Evolutionary conservation across 345 rosid genomes (phyloP).

Genomic region (Arabis hirsuta): DNA sequence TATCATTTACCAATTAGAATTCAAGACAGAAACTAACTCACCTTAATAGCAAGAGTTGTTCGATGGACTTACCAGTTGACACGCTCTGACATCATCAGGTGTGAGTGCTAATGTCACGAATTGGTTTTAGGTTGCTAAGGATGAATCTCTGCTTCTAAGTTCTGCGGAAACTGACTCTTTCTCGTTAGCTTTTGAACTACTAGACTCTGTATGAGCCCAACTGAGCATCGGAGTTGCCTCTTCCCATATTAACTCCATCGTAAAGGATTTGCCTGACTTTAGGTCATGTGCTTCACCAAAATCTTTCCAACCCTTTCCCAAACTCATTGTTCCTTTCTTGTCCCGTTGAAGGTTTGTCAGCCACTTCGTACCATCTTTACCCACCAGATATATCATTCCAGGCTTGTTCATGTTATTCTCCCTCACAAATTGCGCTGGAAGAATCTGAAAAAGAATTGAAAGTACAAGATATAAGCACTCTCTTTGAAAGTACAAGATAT

Average conservation of each 20-base stretch:
- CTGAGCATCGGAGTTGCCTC: slow-evolving; percentile 12
- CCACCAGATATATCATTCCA: slow-evolving; percentile 1
- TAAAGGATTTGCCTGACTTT: slow-evolving; percentile 14
- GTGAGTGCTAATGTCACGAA: slow-evolving; percentile 15
- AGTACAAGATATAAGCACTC: background rate
- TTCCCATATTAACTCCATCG: slow-evolving; percentile 19
- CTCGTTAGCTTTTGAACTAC: background rate
- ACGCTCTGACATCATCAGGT: slow-evolving; percentile 15
- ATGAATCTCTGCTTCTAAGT: slow-evolving; percentile 4
- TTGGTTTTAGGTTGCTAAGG: background rate
- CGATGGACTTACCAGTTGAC: slow-evolving; percentile 16
- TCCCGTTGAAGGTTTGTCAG: background rate
- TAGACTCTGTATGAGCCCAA: background rate
- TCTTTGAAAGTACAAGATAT: background rate
- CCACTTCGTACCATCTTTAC: slow-evolving; percentile 6
- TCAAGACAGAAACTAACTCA: background rate
- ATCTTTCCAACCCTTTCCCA: slow-evolving; percentile 23
- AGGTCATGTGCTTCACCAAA: slow-evolving; percentile 26
- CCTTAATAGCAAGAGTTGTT: background rate
- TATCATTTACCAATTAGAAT: background rate
- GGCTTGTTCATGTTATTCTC: slow-evolving; percentile 8
- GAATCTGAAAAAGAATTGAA: background rate
- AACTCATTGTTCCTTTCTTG: background rate
- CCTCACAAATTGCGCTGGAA: background rate
- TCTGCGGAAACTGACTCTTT: background rate